Evolutionary conservation across 1,284 basidiomycete genomes (phyloP).

Genomic region (Ceratobasidium sp.): DNA sequence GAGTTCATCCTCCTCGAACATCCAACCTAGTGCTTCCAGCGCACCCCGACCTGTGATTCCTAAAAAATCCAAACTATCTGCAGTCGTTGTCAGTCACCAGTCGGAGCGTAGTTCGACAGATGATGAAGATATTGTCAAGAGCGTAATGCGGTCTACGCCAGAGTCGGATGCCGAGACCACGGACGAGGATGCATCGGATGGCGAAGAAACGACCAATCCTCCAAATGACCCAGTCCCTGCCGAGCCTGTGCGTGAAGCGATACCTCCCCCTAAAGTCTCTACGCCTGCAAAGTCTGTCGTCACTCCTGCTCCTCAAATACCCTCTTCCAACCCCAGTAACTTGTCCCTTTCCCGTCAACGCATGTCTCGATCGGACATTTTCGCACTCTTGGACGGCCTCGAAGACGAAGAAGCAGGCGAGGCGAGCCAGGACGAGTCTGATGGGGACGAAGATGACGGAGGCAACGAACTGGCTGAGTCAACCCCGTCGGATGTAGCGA

Average conservation of each 20-base stretch:
- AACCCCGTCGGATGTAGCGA: constrained; percentile 24
- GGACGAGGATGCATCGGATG: constrained; percentile 24
- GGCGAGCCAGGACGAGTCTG: not conserved
- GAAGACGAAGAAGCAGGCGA: constrained; percentile 24
- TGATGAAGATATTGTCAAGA: constrained; percentile 35
- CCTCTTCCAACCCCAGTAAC: constrained; percentile 1
- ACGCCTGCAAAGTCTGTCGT: not conserved
- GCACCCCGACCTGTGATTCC: constrained; percentile 4
- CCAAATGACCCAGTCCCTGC: not conserved
- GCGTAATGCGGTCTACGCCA: constrained; percentile 2
- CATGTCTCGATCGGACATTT: not conserved
- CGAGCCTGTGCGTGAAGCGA: not conserved
- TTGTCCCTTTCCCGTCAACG: constrained; percentile 48
- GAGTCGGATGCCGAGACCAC: constrained; percentile 34
- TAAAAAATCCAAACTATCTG: constrained; percentile 29
- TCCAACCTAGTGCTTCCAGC: not conserved
- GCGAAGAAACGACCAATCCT: not conserved
- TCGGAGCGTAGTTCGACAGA: constrained; percentile 26
- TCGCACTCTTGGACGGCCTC: constrained; percentile 19
- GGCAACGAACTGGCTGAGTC: constrained; percentile 26
- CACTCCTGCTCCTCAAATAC: constrained; percentile 8
- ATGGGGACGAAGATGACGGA: not conserved
- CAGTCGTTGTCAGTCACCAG: constrained; percentile 20
- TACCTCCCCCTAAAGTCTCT: not conserved
- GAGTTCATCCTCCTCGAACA: not conserved